Evolutionary conservation across 257 asterid genomes (phyloP).

Genomic region (Solanum tacnaense): DNA sequence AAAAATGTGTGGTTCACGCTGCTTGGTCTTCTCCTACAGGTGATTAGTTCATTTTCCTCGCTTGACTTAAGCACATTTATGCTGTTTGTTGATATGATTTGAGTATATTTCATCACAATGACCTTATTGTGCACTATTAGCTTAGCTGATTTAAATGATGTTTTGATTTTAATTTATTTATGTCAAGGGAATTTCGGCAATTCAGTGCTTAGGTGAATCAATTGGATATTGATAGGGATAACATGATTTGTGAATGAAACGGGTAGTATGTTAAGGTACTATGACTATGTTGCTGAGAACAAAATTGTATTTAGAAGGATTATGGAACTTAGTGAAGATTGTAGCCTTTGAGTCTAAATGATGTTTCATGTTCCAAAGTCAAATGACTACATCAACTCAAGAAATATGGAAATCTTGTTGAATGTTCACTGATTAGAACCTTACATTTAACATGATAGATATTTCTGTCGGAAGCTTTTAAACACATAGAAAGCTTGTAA

Average conservation of each 20-base stretch:
- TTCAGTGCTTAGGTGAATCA: neutral
- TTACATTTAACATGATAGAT: neutral
- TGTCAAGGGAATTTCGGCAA: neutral
- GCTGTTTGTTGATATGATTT: slow-evolving; percentile 1
- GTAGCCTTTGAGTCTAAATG: neutral
- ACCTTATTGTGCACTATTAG: neutral
- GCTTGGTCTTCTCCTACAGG: slow-evolving; percentile 95
- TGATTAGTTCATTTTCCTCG: neutral
- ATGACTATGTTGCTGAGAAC: neutral
- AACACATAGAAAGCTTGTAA: neutral
- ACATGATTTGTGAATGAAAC: neutral
- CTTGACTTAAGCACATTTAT: neutral
- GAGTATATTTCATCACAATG: neutral
- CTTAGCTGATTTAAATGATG: neutral
- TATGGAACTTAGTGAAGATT: neutral
- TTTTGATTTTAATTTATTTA: neutral
- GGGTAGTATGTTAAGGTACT: neutral
- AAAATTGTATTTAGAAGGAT: neutral
- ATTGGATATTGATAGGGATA: neutral
- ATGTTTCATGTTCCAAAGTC: neutral
- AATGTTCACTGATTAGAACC: neutral
- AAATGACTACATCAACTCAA: neutral
- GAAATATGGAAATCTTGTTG: neutral
- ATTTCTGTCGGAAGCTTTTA: neutral
- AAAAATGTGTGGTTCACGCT: slow-evolving; percentile 74